phyloP scores from a whole-genome alignment of 495 filamentous ascomycete species.

The Hyaloscypha bicolor region DNA sequence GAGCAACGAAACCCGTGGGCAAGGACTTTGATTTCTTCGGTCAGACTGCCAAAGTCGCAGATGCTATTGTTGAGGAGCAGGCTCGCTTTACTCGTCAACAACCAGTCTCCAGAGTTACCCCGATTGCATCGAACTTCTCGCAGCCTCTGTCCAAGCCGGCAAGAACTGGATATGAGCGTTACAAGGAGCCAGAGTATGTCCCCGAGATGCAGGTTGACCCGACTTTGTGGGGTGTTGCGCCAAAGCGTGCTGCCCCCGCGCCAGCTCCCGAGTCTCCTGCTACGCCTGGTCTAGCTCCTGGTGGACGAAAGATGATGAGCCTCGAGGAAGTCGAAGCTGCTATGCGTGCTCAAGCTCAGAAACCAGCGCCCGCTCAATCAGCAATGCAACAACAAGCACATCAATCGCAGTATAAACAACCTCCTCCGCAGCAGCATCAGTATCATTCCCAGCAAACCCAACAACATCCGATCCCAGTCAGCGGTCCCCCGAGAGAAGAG shows the following conservation, averaged over 20 bases:
- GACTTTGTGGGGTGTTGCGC: slow-evolving; percentile 82
- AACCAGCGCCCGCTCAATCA: slow-evolving; percentile 35
- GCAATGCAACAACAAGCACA: slow-evolving; percentile 28
- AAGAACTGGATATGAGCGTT: slow-evolving; percentile 85
- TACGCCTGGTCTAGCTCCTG: slow-evolving; percentile 31
- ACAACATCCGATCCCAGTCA: slow-evolving; percentile 38
- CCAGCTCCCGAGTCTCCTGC: slow-evolving; percentile 29
- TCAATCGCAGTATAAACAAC: slow-evolving; percentile 29
- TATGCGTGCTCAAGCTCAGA: slow-evolving; percentile 72
- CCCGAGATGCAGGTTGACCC: slow-evolving; percentile 89
- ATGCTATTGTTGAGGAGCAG: slow-evolving; percentile 88
- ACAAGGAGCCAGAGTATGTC: slow-evolving; percentile 72
- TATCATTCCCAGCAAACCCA: slow-evolving; percentile 25
- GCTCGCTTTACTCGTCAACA: slow-evolving; percentile 73
- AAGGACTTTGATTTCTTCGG: slow-evolving; percentile 98
- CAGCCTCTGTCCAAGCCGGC: slow-evolving; percentile 58
- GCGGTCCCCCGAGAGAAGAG: slow-evolving; percentile 38
- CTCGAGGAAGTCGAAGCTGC: slow-evolving; percentile 96
- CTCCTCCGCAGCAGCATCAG: slow-evolving; percentile 28
- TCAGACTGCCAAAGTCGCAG: slow-evolving; percentile 80
- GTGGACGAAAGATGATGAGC: slow-evolving; percentile 86
- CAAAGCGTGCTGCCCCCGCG: slow-evolving; percentile 53
- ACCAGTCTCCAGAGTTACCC: slow-evolving; percentile 45
- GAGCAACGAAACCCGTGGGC: slow-evolving; percentile 56
- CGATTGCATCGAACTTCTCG: slow-evolving; percentile 41